A percentile compares a stretch with the other conserved stretches of the same genome.
These are phyloP conservation scores for Penicillium simplicissimum DNA, from an alignment of 495 filamentous ascomycete genomes.

Conservation along the genomic window DNA sequence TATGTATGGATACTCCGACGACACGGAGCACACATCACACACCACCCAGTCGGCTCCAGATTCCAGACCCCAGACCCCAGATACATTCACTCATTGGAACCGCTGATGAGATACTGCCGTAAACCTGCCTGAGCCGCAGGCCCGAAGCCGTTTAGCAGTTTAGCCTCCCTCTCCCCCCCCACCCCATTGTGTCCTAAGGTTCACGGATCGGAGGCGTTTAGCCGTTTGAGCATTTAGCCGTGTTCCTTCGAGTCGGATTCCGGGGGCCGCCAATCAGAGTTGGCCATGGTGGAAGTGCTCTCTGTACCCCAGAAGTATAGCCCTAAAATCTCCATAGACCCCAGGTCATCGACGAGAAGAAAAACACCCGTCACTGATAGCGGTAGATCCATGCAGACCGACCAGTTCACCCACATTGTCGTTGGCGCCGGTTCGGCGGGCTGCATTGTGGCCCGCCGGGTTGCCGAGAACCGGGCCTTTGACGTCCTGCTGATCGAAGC, in stretches of 20 bases:
- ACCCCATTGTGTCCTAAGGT: neutral
- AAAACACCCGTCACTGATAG: slow-evolving; percentile 1
- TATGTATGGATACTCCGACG: neutral
- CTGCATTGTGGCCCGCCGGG: slow-evolving; percentile 6
- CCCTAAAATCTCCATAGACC: neutral
- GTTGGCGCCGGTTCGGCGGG: slow-evolving; percentile 6
- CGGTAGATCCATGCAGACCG: neutral
- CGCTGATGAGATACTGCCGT: neutral
- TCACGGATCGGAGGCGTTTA: neutral
- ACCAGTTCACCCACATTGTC: slow-evolving; percentile 7
- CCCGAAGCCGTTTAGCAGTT: slow-evolving; percentile 6
- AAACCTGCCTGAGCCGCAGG: neutral
- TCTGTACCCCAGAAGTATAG: neutral
- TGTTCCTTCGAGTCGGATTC: neutral
- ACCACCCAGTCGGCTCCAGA: slow-evolving; percentile 1
- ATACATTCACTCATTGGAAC: neutral
- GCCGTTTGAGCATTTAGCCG: neutral
- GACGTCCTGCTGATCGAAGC: slow-evolving; percentile 4
- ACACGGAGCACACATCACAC: slow-evolving; percentile 2
- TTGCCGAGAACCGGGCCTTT: slow-evolving; percentile 5
- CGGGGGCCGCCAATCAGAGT: too few species aligned
- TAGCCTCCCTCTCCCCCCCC: neutral
- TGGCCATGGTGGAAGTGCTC: neutral
- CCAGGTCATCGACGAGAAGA: neutral
- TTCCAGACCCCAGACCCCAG: neutral